Evolutionary conservation across 2,329 filamentous ascomycete genomes (phyloP).

Genomic region (Trichoderma breve): DNA sequence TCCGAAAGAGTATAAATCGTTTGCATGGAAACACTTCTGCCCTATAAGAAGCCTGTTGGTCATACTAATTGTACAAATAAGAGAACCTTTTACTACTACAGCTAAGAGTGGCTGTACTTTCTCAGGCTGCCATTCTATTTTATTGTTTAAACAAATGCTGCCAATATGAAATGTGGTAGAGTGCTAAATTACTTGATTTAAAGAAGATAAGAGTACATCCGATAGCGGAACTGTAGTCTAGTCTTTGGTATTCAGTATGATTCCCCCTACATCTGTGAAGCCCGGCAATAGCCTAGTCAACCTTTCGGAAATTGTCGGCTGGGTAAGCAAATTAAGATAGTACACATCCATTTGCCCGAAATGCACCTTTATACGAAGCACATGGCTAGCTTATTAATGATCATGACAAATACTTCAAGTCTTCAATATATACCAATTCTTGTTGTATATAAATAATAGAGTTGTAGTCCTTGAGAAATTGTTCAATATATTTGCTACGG

Average conservation of each 20-base stretch:
- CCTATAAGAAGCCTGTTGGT: not conserved
- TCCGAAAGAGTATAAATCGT: too few species aligned
- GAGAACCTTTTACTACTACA: too few species aligned
- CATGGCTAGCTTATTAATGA: not conserved
- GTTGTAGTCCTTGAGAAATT: not conserved
- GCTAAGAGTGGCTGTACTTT: not conserved
- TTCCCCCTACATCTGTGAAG: not conserved
- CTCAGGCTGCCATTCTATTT: not conserved
- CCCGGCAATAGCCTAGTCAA: not conserved
- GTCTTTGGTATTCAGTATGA: not conserved
- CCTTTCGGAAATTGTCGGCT: not conserved
- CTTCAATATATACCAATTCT: not conserved
- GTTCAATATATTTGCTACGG: not conserved
- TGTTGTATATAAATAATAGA: not conserved
- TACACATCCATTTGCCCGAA: not conserved
- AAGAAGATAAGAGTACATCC: not conserved
- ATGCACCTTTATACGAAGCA: not conserved
- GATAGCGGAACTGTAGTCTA: not conserved
- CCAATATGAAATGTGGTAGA: not conserved
- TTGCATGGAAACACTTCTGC: not conserved
- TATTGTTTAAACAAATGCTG: too few species aligned
- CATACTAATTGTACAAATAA: not conserved
- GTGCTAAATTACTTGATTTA: not conserved
- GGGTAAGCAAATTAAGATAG: not conserved
- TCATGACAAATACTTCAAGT: not conserved